Evolutionary conservation across 2,329 filamentous ascomycete species (phyloP).

Genomic region (Aureobasidium sp.): DNA sequence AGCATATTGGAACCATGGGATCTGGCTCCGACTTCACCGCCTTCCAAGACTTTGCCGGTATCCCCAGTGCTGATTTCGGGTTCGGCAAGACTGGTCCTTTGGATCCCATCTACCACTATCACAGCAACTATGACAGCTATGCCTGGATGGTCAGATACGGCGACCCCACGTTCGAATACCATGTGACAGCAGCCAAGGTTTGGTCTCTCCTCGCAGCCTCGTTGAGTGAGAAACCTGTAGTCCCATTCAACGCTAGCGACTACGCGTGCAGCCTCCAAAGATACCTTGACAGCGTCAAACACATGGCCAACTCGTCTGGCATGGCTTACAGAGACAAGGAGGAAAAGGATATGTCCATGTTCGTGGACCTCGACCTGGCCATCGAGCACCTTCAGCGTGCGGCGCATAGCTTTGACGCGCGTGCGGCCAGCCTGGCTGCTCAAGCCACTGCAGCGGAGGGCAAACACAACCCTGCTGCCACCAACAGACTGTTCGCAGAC

Average conservation of each 20-base stretch:
- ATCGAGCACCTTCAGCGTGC: slow-evolving; percentile 41
- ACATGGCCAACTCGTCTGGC: slow-evolving; percentile 12
- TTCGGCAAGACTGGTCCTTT: slow-evolving; percentile 28
- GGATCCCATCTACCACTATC: slow-evolving; percentile 61
- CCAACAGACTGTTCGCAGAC: slow-evolving; percentile 18
- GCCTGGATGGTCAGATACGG: slow-evolving; percentile 76
- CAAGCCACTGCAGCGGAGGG: slow-evolving; percentile 47
- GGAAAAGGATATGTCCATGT: slow-evolving; percentile 27
- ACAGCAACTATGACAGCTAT: slow-evolving; percentile 77
- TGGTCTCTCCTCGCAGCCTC: slow-evolving; percentile 38
- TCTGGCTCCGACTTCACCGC: slow-evolving; percentile 44
- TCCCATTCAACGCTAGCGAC: slow-evolving; percentile 39
- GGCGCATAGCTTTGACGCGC: slow-evolving; percentile 43
- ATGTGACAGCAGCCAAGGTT: slow-evolving; percentile 40
- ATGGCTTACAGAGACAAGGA: slow-evolving; percentile 19
- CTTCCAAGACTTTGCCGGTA: slow-evolving; percentile 45
- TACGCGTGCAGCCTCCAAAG: slow-evolving; percentile 34
- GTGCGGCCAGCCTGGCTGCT: slow-evolving; percentile 37
- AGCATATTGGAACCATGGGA: slow-evolving; percentile 46
- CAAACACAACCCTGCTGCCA: slow-evolving; percentile 33
- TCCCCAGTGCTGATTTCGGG: slow-evolving; percentile 40
- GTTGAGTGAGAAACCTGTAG: slow-evolving; percentile 38
- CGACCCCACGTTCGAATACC: slow-evolving; percentile 54
- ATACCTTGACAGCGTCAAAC: slow-evolving; percentile 36
- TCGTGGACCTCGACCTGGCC: slow-evolving; percentile 40